Evolutionary conservation across 2,329 filamentous ascomycete species (phyloP), one percentile per base, ranked within the genome.

Genomic region (Fusarium newnesense): DNA sequence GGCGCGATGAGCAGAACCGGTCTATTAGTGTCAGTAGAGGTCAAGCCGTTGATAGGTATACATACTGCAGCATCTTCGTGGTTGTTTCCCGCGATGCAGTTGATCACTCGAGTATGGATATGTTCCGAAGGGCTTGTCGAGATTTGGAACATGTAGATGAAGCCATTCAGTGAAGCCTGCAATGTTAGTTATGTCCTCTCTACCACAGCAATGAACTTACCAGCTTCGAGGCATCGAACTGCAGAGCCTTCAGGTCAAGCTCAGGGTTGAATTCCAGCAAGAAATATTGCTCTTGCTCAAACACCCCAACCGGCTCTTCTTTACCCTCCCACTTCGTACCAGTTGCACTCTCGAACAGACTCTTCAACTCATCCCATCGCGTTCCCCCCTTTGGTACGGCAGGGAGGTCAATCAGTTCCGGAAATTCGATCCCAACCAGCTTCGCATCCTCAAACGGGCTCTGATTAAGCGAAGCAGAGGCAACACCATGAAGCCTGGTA

Each of bases 231-330:
- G 64, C 37, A 15, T 69, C 28, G 0, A 69, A 54, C 7, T 24
- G 3, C 4, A 69, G 7, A 9, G 37, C 37, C 24, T 62, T 69
- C 5, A 69, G 24, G 21, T 69, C 56, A 19, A 69, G 49, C 10
- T 69, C 64, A 5, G 66, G 66, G 0, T 30, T 64, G 3, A 63
- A 69, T 15, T 69, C 66, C 0, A 69, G 8, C 15, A 69, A 10
- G 7, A 69, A 60, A 10, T 69, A 69, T 21, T 63, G 47, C 6
- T 63, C 56, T 11, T 53, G 37, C 18, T 69, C 66, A n/a, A 69
- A 69, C 0, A 69, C 9, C 3, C 30, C 57, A 1, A 56, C 42
- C 0, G 66, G 66, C 9, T 64, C 49, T 16, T 42, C 47, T 1
- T 36, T 2, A 1, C 37, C 49, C 11, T 69, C 47, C 66, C 66